These are phyloP conservation scores for Phytophthora litchii DNA, from an alignment of 352 stramenopile genomes.

Conservation along the genomic window DNA sequence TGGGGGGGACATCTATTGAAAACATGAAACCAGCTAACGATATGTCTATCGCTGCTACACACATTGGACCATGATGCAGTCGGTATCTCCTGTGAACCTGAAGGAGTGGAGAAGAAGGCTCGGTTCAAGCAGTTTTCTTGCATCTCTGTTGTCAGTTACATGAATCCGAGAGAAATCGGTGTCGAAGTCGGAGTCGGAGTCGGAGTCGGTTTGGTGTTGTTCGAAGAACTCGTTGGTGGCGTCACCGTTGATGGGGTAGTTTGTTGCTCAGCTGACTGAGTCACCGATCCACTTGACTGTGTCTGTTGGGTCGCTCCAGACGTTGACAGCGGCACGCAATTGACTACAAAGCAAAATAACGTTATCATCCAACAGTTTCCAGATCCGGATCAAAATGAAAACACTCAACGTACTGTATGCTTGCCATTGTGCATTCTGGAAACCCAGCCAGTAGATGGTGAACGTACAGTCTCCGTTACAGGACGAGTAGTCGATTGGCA, in stretches of 20 bases:
- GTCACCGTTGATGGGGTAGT: background rate
- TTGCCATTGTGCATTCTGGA: conserved; percentile 26
- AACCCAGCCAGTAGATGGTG: conserved; percentile 47
- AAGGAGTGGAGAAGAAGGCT: too few relatives aligned
- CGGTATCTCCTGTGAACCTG: too few relatives aligned
- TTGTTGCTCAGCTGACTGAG: too few relatives aligned
- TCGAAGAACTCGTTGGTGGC: background rate
- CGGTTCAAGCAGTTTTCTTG: too few relatives aligned
- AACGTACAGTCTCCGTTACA: conserved; percentile 38
- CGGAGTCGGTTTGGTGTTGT: background rate
- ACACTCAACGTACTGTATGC: conserved; percentile 1
- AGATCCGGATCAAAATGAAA: background rate
- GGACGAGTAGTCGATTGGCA: conserved; percentile 42
- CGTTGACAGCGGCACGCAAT: conserved; percentile 1
- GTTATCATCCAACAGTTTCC: background rate
- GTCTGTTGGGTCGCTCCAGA: background rate
- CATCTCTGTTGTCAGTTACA: background rate
- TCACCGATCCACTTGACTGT: background rate
- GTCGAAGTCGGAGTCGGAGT: background rate
- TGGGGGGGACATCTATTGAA: too few relatives aligned
- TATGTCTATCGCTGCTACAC: too few relatives aligned
- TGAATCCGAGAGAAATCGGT: background rate
- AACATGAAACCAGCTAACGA: too few relatives aligned
- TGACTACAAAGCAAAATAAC: conserved; percentile 1
- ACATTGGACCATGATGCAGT: too few relatives aligned